phyloP scores from a whole-genome alignment of 768 basidiomycete genomes.

The Trametopsis cervina region DNA sequence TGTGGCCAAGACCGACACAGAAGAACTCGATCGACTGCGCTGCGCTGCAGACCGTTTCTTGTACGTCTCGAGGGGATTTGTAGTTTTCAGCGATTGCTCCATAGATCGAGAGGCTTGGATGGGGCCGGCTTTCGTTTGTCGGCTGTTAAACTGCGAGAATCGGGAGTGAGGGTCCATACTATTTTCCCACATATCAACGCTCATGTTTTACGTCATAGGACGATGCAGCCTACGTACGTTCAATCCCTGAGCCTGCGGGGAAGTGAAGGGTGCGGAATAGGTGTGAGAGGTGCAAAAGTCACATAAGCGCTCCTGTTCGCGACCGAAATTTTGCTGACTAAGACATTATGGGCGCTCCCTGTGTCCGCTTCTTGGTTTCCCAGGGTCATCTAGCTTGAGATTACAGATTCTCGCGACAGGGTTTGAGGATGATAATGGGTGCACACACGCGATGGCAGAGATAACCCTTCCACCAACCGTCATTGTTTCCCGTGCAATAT shows the following conservation, averaged over 20 bases:
- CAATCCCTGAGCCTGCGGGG: too few relatives aligned
- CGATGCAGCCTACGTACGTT: too few relatives aligned
- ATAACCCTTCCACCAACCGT: too few relatives aligned
- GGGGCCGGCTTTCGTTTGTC: slow-evolving; percentile 64
- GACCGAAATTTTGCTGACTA: not conserved
- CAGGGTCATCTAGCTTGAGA: too few relatives aligned
- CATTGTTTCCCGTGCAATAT: too few relatives aligned
- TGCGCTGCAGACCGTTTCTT: slow-evolving; percentile 29
- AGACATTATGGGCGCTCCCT: not conserved
- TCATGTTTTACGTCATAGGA: too few relatives aligned
- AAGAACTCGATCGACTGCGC: slow-evolving; percentile 17
- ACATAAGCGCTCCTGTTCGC: not conserved
- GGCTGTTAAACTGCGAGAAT: slow-evolving; percentile 67
- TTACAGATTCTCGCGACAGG: too few relatives aligned
- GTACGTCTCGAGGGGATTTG: slow-evolving; percentile 38
- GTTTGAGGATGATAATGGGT: too few relatives aligned
- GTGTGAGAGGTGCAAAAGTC: not conserved
- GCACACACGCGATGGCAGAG: too few relatives aligned
- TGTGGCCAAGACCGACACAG: slow-evolving; percentile 19
- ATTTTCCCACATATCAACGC: too few relatives aligned
- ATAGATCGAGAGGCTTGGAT: slow-evolving; percentile 37
- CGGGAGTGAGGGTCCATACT: slow-evolving; percentile 76
- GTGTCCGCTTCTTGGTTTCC: too few relatives aligned
- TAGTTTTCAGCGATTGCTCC: slow-evolving; percentile 28
- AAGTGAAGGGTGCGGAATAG: too few relatives aligned